These are phyloP conservation scores for Solanum hybrid DNA, from an alignment of 305 asterid species.

Conservation along the genomic window DNA sequence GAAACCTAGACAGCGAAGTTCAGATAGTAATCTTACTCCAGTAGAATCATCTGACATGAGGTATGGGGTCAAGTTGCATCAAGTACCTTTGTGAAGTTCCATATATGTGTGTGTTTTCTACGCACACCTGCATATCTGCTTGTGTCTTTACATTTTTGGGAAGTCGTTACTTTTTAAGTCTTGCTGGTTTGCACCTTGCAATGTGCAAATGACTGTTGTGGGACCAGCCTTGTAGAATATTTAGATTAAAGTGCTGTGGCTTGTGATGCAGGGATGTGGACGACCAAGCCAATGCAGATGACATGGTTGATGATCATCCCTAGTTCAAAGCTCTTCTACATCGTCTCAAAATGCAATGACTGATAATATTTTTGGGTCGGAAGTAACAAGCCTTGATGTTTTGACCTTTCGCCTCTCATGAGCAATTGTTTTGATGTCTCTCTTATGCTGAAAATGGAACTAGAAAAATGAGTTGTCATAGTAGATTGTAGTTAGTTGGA, in stretches of 20 bases:
- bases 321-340: background rate
- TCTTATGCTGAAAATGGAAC: background rate
- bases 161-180: background rate
- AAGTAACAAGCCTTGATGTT: background rate
- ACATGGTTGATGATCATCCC: background rate
- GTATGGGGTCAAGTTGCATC: background rate
- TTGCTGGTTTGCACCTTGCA: background rate
- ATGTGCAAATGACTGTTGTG: background rate
- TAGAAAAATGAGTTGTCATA: background rate
- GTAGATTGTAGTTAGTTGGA: background rate
- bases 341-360: background rate
- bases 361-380: background rate
- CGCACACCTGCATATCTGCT: background rate
- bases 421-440: background rate
- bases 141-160: background rate
- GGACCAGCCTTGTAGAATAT: background rate
- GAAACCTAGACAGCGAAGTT: slow-evolving; percentile 5
- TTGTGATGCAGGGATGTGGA: background rate
- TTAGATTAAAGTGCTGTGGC: background rate
- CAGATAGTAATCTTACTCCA: slow-evolving; percentile 3
- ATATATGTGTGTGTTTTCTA: background rate
- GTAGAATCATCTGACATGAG: slow-evolving; percentile 5
- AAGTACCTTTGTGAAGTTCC: background rate
- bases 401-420: background rate
- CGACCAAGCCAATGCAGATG: background rate